phyloP scores from a whole-genome alignment of 1,284 basidiomycete genomes.

The Rhodotorula sp. region DNA sequence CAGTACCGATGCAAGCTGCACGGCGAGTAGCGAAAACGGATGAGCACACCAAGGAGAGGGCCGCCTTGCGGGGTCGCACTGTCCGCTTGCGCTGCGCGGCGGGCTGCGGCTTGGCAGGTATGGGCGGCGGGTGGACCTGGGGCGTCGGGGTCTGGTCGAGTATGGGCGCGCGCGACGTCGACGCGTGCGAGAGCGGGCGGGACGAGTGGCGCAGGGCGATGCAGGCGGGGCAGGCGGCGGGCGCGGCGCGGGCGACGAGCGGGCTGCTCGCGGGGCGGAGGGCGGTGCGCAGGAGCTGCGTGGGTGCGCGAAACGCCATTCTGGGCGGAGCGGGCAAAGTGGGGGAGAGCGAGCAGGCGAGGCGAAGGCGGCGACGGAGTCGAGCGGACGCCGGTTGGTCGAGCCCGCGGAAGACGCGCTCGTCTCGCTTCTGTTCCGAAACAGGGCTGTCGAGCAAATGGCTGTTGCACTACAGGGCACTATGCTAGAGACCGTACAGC shows the following conservation, averaged over 20 bases:
- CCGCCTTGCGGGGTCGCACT: constrained; percentile 70
- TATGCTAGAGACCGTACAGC: too few relatives aligned
- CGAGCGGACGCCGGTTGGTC: neutral
- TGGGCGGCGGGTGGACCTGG: constrained; percentile 3
- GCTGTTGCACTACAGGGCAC: too few relatives aligned
- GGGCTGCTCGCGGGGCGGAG: neutral
- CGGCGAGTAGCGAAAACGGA: neutral
- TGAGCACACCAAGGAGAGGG: constrained; percentile 67
- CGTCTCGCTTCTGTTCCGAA: neutral
- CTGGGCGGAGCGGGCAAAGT: neutral
- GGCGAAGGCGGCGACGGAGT: neutral
- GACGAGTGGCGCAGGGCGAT: constrained; percentile 7
- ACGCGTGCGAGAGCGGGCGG: constrained; percentile 4
- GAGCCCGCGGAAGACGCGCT: neutral
- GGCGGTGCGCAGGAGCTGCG: constrained; percentile 7
- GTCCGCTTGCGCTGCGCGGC: constrained; percentile 8
- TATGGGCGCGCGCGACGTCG: constrained; percentile 10
- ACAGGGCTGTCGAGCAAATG: too few relatives aligned
- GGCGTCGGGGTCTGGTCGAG: constrained; percentile 16
- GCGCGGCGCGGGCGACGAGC: neutral
- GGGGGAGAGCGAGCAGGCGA: neutral
- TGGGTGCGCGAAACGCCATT: constrained; percentile 5
- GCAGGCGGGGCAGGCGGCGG: constrained; percentile 9
- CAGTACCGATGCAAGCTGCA: neutral
- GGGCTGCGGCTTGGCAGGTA: neutral